Evolutionary conservation across 2,329 filamentous ascomycete species (phyloP), one percentile per base, ranked within the genome.

Genomic region (Ophiocordyceps camponoti-leonardi): DNA sequence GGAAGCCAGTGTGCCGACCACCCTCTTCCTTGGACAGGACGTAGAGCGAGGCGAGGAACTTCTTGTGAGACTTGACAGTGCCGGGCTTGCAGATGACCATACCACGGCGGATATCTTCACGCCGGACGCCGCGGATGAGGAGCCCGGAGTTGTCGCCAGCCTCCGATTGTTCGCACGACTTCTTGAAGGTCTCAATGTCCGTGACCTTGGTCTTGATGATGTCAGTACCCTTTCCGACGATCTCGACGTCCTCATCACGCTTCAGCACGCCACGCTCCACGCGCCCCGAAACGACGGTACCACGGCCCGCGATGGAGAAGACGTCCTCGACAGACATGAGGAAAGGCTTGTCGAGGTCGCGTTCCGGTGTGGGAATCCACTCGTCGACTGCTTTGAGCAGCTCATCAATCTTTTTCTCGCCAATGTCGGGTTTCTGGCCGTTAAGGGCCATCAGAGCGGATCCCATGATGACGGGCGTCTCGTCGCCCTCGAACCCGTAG

Each of bases 111-210:
- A 98, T 76, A 58, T 98, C 93, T 71, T 98, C 92, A 60, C 92
- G 87, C 69, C 87, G 88, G 61, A 98, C 69, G 74, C 92, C 90
- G 69, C 92, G 86, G 66, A 98, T 82, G 46, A 98, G 79, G 35
- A 98, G 83, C 61, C 92, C 92, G 23, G 92, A 95, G 80, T 96
- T 98, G 69, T 98, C 92, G 66, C 92, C 92, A 50, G 92, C 92
- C 58, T 85, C 79, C 48, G 90, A 94, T 69, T 94, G 86, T 48
- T 95, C 88, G 67, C 92, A 96, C 44, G 87, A 93, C 79, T 98
- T 98, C 78, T 96, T 95, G 77, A 98, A 98, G 53, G 90, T 98
- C 75, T 98, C 92, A 56, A 98, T 96, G 61, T 98, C 93, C 60
- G 92, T 98, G 53, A 98, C 90, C 76, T 95, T 96, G 67, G 92